Conservation (phyloP, 73 alveolate species). For the Paramecium pentaurelia region DNA sequence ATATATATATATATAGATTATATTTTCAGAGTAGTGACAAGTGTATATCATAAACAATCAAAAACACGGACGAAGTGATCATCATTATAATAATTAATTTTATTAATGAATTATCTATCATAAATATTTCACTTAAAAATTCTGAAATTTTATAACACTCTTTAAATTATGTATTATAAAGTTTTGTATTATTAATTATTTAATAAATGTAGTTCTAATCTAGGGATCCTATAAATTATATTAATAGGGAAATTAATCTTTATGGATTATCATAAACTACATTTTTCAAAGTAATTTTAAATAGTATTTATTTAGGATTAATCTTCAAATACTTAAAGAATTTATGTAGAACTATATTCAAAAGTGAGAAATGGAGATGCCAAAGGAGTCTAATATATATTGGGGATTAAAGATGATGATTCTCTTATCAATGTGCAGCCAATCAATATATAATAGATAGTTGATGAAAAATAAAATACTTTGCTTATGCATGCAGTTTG, state of each 20-base stretch:
- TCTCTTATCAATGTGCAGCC: not conserved
- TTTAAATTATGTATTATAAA: not conserved
- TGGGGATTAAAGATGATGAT: not conserved
- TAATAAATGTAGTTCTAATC: not conserved
- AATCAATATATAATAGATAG: not conserved
- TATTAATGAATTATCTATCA: not conserved
- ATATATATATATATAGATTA: not conserved
- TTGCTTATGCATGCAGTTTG: not conserved
- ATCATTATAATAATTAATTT: not conserved
- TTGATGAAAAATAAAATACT: not conserved
- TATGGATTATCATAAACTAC: not conserved
- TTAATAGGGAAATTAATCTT: not conserved
- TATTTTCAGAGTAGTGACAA: constrained; percentile 50
- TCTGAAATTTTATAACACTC: not conserved
- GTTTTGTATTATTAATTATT: not conserved
- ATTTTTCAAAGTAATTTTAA: not conserved
- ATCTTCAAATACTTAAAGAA: not conserved
- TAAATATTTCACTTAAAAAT: not conserved
- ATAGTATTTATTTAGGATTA: not conserved
- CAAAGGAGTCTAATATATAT: not conserved
- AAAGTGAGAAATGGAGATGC: not conserved
- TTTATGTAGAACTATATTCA: not conserved
- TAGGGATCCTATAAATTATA: not conserved
- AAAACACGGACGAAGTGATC: constrained; percentile 44
- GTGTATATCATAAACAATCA: constrained; percentile 31